Percentiles rank a stretch among this genome's conserved stretches.
phyloP scores from a whole-genome alignment of 441 rosid species.

The Melastoma candidum region DNA sequence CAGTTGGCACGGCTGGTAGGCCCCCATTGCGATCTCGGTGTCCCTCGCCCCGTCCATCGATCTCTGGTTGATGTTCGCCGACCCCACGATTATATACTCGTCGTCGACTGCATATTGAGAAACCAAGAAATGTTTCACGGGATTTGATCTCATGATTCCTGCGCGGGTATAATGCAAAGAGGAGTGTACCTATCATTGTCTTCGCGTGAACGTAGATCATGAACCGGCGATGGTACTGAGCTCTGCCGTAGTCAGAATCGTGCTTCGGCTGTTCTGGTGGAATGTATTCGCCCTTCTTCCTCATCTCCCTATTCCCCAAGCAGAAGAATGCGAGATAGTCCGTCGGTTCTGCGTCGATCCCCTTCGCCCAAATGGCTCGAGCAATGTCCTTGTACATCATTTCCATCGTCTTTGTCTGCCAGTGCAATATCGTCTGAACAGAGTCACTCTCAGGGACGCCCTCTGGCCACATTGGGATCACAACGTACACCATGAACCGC shows the following conservation, averaged over 20 bases:
- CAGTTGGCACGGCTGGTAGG: slow-evolving; percentile 21
- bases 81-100: slow-evolving; percentile 25
- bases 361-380: slow-evolving; percentile 15
- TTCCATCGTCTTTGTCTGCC: slow-evolving; percentile 25
- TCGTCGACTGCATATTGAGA: slow-evolving; percentile 18
- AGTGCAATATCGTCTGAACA: slow-evolving; percentile 20
- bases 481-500: slow-evolving; percentile 19
- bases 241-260: slow-evolving; percentile 14
- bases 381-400: slow-evolving; percentile 24
- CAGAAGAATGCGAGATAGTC: slow-evolving; percentile 26
- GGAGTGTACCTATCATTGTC: slow-evolving; percentile 23
- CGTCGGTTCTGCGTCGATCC: slow-evolving; percentile 17
- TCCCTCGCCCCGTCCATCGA: slow-evolving; percentile 28
- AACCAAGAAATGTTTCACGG: background rate
- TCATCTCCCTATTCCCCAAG: slow-evolving; percentile 21
- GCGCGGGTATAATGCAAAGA: background rate
- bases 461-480: slow-evolving; percentile 31
- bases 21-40: slow-evolving; percentile 29
- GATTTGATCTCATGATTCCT: background rate
- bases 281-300: slow-evolving; percentile 11
- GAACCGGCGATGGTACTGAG: slow-evolving; percentile 23
- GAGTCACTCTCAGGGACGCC: slow-evolving; percentile 22
- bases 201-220: slow-evolving; percentile 29
- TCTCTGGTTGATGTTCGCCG: slow-evolving; percentile 27
- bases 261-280: slow-evolving; percentile 14